A percentile compares a stretch with the other conserved stretches of the same genome.
These are phyloP conservation scores for Acacia crassicarpa DNA, from an alignment of 306 rosid genomes.

Conservation along the genomic window DNA sequence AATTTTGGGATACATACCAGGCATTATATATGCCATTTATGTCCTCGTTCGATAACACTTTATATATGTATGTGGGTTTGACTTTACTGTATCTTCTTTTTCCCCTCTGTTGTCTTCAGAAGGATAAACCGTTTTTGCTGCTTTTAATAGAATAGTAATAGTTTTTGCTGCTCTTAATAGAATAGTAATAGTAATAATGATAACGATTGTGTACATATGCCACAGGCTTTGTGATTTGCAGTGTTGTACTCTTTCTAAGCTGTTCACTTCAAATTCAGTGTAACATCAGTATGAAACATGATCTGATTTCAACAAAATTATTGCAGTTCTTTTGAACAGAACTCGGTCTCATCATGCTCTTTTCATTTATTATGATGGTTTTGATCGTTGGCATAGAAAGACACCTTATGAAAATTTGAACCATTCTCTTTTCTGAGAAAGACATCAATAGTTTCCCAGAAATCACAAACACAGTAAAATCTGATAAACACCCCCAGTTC, in stretches of 20 bases:
- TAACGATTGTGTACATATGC: not conserved
- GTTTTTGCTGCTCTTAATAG: not conserved
- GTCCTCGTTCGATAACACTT: constrained; percentile 51
- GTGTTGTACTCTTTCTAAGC: not conserved
- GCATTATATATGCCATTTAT: constrained; percentile 68
- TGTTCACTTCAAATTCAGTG: not conserved
- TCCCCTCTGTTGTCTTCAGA: not conserved
- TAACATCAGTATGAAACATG: not conserved
- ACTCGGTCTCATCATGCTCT: not conserved
- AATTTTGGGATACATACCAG: constrained; percentile 65
- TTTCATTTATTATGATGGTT: not conserved
- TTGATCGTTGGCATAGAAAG: not conserved
- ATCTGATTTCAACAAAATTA: not conserved
- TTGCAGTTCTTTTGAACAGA: not conserved
- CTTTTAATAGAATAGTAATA: not conserved
- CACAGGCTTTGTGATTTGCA: not conserved
- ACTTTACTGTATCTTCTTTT: not conserved
- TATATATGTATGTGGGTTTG: too few relatives aligned
- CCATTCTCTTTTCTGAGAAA: not conserved
- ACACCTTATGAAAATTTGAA: not conserved
- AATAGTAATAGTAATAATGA: too few relatives aligned
- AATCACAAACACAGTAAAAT: not conserved
- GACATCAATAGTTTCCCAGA: not conserved
- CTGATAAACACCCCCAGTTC: not conserved
- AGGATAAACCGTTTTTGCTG: not conserved